phyloP scores from a whole-genome alignment of 352 stramenopile species.

The Salisapilia sapeloensis region DNA sequence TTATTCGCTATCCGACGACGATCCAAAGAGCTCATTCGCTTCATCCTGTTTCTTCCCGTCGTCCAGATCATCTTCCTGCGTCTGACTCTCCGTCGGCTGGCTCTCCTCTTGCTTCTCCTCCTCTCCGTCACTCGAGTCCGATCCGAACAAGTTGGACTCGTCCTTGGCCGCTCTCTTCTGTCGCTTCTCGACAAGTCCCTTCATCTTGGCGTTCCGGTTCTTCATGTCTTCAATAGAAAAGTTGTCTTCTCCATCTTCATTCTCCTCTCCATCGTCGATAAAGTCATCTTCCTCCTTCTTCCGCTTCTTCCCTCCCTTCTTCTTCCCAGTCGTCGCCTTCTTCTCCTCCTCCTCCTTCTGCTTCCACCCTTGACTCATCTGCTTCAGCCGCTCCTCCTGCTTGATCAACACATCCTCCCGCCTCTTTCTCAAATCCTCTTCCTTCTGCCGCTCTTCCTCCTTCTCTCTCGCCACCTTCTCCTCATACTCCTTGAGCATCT shows the following conservation, averaged over 20 bases:
- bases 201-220: slow-evolving; percentile 76
- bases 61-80: slow-evolving; percentile 4
- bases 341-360: slow-evolving; percentile 70
- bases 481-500: slow-evolving; percentile 69
- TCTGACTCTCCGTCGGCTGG: slow-evolving; percentile 7
- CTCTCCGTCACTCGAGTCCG: slow-evolving; percentile 53
- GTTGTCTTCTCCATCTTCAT: slow-evolving; percentile 29
- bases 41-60: slow-evolving; percentile 16
- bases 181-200: slow-evolving; percentile 72
- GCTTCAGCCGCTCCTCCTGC: slow-evolving; percentile 69
- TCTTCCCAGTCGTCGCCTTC: slow-evolving; percentile 63
- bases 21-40: slow-evolving; percentile 76
- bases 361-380: slow-evolving; percentile 68
- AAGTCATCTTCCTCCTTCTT: slow-evolving; percentile 60
- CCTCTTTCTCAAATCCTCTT: slow-evolving; percentile 42
- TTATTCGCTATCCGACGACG: slow-evolving; percentile 68
- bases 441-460: slow-evolving; percentile 19
- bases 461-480: slow-evolving; percentile 53
- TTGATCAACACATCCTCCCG: slow-evolving; percentile 57
- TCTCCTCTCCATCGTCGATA: slow-evolving; percentile 41
- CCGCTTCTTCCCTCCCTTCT: slow-evolving; percentile 39
- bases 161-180: slow-evolving; percentile 43
- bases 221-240: slow-evolving; percentile 85
- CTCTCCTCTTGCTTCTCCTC: slow-evolving; percentile 20
- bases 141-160: too few relatives aligned